Base-by-base conservation (phyloP, 371 early-diverging fungal genomes). In the Mortierella sp. region DNA sequence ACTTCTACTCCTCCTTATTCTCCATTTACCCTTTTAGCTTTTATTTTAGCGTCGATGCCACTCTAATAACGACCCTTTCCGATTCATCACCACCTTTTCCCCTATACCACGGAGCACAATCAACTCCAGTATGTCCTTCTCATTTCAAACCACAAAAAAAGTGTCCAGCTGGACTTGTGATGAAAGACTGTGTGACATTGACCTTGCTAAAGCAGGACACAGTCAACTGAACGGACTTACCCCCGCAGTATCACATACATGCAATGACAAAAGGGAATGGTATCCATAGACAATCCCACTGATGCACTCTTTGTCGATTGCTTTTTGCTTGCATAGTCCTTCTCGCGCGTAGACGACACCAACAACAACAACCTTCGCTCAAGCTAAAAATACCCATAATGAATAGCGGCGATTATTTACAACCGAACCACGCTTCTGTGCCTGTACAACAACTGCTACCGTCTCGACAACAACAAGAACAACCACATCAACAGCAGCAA, bases 351-450 rank as follows among this genome's bases (percentile, higher is more conserved):
- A 45, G 74, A 57, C 74, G 19, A n/a, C 31, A 57, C 28, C 42
- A 38, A 1, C 42, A 50, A 50, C 16, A 13, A 68, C 34, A n/a
- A 38, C 28, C 57, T 16, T 50, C 50, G 14, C 50, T 50, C 50
- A 50, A 31, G 14, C 28, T 63, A 28, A 31, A 31, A 31, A 63
- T 63, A 38, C 38, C 34, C 60, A 72, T 57, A 48, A 76, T 76
- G 76, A 76, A 7, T 65, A 75, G n/a, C 26, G 76, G 75, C 57
- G 80, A 75, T 24, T 73, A 47, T 31, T n/a, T 44, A 16, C 58
- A 58, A 11, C 65, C 72, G n/a, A 52, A 24, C 73, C 50, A 58
- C 50, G 47, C 31, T 45, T 21, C 55, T 54, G 10, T 52, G 73
- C 73, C 31, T 34, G 52, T 54, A 47, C 34, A 34, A 34, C 73